These are phyloP conservation scores for Achaetomium macrosporum DNA, from an alignment of 2,329 filamentous ascomycete genomes.

Conservation along the genomic window DNA sequence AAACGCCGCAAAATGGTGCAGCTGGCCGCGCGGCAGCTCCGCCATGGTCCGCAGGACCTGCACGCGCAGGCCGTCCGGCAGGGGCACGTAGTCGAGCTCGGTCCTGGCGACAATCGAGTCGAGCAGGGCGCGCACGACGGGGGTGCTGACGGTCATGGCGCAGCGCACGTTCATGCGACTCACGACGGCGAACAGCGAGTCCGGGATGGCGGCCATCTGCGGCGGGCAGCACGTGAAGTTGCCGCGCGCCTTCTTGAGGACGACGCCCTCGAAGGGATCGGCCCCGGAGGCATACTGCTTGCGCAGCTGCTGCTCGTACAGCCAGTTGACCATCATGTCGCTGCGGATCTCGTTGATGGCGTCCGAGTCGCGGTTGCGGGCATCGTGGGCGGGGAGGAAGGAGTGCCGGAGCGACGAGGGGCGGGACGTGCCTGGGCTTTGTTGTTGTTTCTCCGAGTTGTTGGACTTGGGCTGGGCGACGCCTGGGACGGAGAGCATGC, in stretches of 20 bases:
- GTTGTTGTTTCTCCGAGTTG: constrained; percentile 4
- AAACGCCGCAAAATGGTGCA: constrained; percentile 77
- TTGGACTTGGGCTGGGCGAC: neutral
- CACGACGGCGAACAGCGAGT: constrained; percentile 33
- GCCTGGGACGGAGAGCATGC: constrained; percentile 17
- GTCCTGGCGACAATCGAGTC: constrained; percentile 37
- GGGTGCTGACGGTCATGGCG: constrained; percentile 63
- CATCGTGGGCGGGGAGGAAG: constrained; percentile 35
- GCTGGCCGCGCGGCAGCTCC: constrained; percentile 63
- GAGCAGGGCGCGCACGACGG: constrained; percentile 57
- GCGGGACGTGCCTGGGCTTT: constrained; percentile 12
- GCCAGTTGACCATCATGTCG: constrained; percentile 59
- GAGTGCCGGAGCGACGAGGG: constrained; percentile 25
- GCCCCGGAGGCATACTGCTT: constrained; percentile 35
- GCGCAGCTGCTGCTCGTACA: constrained; percentile 57
- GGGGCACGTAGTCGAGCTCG: constrained; percentile 52
- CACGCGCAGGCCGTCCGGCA: constrained; percentile 70
- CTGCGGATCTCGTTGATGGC: constrained; percentile 48
- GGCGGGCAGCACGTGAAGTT: constrained; percentile 36
- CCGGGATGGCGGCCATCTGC: constrained; percentile 32
- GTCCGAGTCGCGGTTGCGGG: constrained; percentile 37
- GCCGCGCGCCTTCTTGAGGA: constrained; percentile 36
- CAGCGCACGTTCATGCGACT: constrained; percentile 42
- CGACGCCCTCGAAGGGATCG: constrained; percentile 35
- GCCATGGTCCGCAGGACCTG: constrained; percentile 69